Base-by-base conservation (phyloP, 2,329 filamentous ascomycete genomes). In the Orbilia blumenaviensis region DNA sequence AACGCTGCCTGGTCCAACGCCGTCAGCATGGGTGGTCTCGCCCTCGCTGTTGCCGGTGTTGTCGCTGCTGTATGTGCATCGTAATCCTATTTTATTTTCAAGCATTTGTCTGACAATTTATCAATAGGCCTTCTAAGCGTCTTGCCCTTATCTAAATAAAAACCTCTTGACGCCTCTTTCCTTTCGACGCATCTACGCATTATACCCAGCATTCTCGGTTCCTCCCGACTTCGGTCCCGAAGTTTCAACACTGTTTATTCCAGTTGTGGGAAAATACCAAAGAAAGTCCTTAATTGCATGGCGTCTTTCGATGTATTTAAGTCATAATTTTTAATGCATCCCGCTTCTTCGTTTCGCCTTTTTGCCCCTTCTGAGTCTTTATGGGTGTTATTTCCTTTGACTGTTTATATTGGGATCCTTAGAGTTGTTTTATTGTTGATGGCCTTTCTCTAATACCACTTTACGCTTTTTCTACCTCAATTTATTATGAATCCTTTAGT, bases 11-110 rank as follows among this genome's bases (percentile, higher is more conserved):
- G 77, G 74, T 50, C 71, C 46, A 80, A 80, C 73, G 78, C 78
- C 50, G 75, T 80, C 78, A 78, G 78, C 50, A 79, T 79, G 29
- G 79, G 79, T 56, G 25, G 79, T 42, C 66, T 80, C 46, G 79
- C 79, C 48, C 79, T 79, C 27, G 79, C 78, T 58, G 78, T 80
- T 73, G 79, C 79, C 36, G 79, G 78, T 66, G 79, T 79, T 66
- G 74, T 80, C 66, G 76, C 73, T 73, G 75, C 80, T 68, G 79
- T 80, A 79, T 23, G 78, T 77, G n/a, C n/a, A n/a, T n/a, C 71
- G 10, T 54, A 23, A 42, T 54, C 29, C 63, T 38, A 7, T 79
- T 82, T 46, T n/a, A n/a, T n/a, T n/a, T n/a, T n/a, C n/a, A n/a
- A n/a, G n/a, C n/a, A n/a, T n/a, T n/a, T n/a, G 80, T 77, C 81